Evolutionary conservation across 2,329 filamentous ascomycete species (phyloP).

Genomic region (Ophidiomyces ophidiicola): DNA sequence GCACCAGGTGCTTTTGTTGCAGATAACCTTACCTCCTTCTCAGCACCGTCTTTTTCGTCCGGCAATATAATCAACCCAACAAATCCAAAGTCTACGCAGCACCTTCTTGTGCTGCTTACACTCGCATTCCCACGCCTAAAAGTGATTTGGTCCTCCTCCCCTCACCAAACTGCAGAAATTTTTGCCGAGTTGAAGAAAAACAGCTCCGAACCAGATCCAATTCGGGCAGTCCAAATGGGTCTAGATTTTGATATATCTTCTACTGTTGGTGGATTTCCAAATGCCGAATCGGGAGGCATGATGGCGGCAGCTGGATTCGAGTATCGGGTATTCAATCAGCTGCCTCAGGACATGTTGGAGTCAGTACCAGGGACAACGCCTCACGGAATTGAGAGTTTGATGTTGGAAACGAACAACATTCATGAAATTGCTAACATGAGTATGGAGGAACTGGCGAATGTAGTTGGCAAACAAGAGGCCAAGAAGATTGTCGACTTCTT

Average conservation of each 20-base stretch:
- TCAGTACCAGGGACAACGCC: conserved; percentile 73
- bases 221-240: conserved; percentile 72
- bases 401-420: conserved; percentile 62
- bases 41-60: conserved; percentile 46
- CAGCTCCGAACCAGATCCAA: conserved; percentile 78
- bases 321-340: conserved; percentile 63
- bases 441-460: conserved; percentile 55
- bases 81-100: conserved; percentile 65
- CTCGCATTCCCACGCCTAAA: conserved; percentile 80
- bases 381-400: conserved; percentile 61
- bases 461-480: conserved; percentile 68
- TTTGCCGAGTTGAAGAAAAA: conserved; percentile 87
- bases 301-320: conserved; percentile 43
- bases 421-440: conserved; percentile 75
- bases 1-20: conserved; percentile 30
- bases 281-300: conserved; percentile 36
- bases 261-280: conserved; percentile 13
- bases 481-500: conserved; percentile 74
- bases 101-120: conserved; percentile 81
- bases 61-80: conserved; percentile 51
- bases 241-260: conserved; percentile 46
- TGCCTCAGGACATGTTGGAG: conserved; percentile 81
- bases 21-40: conserved; percentile 42
- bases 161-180: conserved; percentile 94
- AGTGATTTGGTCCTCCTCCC: conserved; percentile 86